A percentile compares a stretch with the other conserved stretches of the same genome.
Evolutionary conservation across 352 stramenopile species (phyloP).

Genomic region (Pythium phragmitis): DNA sequence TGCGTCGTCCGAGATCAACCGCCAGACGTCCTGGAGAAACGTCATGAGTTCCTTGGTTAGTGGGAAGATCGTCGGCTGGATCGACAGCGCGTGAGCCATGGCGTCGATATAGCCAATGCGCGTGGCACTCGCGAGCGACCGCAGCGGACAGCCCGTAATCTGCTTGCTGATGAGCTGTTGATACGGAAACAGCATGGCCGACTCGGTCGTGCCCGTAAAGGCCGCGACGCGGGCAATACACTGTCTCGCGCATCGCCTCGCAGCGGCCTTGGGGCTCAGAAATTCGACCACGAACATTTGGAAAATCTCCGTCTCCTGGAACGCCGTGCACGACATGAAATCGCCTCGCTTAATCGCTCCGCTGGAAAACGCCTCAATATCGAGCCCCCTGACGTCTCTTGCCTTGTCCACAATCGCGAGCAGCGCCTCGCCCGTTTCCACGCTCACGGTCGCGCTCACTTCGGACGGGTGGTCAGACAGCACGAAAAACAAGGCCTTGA

Average conservation of each 20-base stretch:
- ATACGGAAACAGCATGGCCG: constrained; percentile 77
- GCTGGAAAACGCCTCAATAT: constrained; percentile 35
- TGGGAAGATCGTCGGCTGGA: constrained; percentile 78
- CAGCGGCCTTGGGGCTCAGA: constrained; percentile 68
- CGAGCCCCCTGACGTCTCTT: constrained; percentile 41
- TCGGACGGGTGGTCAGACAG: constrained; percentile 83
- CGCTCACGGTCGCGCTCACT: constrained; percentile 76
- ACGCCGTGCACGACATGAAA: constrained; percentile 69
- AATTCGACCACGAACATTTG: constrained; percentile 89
- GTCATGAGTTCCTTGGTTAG: constrained; percentile 84
- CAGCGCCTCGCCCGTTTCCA: constrained; percentile 64
- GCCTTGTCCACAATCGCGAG: constrained; percentile 58
- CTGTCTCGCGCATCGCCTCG: constrained; percentile 67
- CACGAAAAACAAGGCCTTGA: constrained; percentile 87
- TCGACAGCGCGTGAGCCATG: constrained; percentile 74
- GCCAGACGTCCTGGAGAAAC: constrained; percentile 87
- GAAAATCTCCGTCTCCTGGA: constrained; percentile 85
- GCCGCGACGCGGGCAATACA: constrained; percentile 62
- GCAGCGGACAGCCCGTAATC: constrained; percentile 76
- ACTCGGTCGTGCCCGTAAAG: constrained; percentile 57
- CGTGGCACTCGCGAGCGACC: constrained; percentile 61
- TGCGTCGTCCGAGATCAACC: constrained; percentile 75
- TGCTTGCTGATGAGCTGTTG: constrained; percentile 85
- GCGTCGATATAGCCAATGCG: constrained; percentile 84
- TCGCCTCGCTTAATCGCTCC: constrained; percentile 49